phyloP scores from a whole-genome alignment of 805 yeast species.

The Phaffomyces opuntiae region DNA sequence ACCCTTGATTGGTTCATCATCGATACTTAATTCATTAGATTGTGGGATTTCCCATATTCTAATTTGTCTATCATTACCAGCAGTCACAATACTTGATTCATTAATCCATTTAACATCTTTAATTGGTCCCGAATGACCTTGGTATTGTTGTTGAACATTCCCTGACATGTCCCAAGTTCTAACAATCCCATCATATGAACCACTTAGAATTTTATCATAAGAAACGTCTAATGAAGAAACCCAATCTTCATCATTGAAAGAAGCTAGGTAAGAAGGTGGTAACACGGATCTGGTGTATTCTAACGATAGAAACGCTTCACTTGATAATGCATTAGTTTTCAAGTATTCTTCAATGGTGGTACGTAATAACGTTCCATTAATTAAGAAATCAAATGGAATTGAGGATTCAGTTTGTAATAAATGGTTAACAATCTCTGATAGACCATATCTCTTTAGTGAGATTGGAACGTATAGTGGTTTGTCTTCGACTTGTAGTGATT shows the following conservation, averaged over 20 bases:
- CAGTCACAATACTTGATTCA: conserved; percentile 69
- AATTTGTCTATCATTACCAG: conserved; percentile 83
- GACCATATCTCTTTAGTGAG: conserved; percentile 78
- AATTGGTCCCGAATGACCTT: conserved; percentile 86
- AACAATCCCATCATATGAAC: conserved; percentile 92
- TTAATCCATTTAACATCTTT: conserved; percentile 76
- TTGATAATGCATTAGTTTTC: conserved; percentile 66
- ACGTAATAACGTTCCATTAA: conserved; percentile 77
- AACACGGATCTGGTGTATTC: conserved; percentile 90
- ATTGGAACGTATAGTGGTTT: conserved; percentile 87
- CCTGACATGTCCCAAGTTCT: conserved; percentile 85
- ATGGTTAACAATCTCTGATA: conserved; percentile 93
- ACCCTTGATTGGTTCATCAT: conserved; percentile 48
- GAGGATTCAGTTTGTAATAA: conserved; percentile 54
- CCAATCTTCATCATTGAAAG: conserved; percentile 94
- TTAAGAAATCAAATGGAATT: conserved; percentile 87
- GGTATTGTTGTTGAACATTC: conserved; percentile 66
- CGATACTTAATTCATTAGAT: conserved; percentile 11
- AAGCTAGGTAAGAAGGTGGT: conserved; percentile 89
- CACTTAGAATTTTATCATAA: conserved; percentile 59
- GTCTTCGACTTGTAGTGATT: conserved; percentile 65
- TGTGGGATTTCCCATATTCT: conserved; percentile 77
- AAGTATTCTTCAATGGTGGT: conserved; percentile 76
- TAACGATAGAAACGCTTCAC: conserved; percentile 69
- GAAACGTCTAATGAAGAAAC: conserved; percentile 56